A percentile compares a stretch with the other conserved stretches of the same genome.
phyloP scores from a whole-genome alignment of 768 basidiomycete genomes.

The Suillus brevipes region DNA sequence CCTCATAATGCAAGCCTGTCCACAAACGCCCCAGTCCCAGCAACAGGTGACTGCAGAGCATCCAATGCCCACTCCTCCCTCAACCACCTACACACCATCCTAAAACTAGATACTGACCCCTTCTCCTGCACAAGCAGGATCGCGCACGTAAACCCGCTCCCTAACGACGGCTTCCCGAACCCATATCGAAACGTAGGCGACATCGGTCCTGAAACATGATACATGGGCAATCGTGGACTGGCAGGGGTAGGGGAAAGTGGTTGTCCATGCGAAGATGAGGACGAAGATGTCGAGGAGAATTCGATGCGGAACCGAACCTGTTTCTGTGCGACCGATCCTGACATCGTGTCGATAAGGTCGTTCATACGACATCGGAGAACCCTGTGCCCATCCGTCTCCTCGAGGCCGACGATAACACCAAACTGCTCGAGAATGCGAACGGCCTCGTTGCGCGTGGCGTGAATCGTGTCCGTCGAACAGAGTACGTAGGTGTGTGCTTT shows the following conservation, averaged over 20 bases:
- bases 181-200: slow-evolving; percentile 27
- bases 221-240: slow-evolving; percentile 27
- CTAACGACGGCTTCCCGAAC: slow-evolving; percentile 26
- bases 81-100: slow-evolving; percentile 68
- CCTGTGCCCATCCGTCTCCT: slow-evolving; percentile 45
- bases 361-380: slow-evolving; percentile 54
- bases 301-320: slow-evolving; percentile 84
- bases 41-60: slow-evolving; percentile 27
- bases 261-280: slow-evolving; percentile 21
- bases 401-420: slow-evolving; percentile 63
- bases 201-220: slow-evolving; percentile 27
- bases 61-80: slow-evolving; percentile 66
- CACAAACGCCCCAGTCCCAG: slow-evolving; percentile 39
- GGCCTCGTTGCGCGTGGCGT: slow-evolving; percentile 64
- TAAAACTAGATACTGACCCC: slow-evolving; percentile 87
- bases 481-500: slow-evolving; percentile 58
- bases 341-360: slow-evolving; percentile 44
- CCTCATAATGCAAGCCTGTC: slow-evolving; percentile 38
- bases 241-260: slow-evolving; percentile 24
- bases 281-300: slow-evolving; percentile 39
- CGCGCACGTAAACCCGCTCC: slow-evolving; percentile 51
- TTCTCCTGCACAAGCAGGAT: slow-evolving; percentile 87
- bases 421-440: slow-evolving; percentile 62
- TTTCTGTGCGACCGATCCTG: slow-evolving; percentile 56
- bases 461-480: slow-evolving; percentile 57